Conservation (phyloP, 495 filamentous ascomycete genomes). For the Penicillium paradoxum region DNA sequence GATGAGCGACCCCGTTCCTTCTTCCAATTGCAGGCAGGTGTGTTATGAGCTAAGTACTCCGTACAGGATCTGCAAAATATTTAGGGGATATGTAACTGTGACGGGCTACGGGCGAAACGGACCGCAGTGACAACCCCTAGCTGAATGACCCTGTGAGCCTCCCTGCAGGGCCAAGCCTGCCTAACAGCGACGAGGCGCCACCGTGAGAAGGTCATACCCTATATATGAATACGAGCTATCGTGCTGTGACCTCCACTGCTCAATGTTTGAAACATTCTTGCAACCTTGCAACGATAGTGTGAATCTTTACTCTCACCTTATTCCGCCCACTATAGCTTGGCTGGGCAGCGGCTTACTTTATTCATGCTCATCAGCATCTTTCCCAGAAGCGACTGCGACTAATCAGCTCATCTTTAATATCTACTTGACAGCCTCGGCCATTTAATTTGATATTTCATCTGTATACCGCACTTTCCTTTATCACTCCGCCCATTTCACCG, state of each 20-base stretch:
- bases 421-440: constrained; percentile 24
- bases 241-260: constrained; percentile 28
- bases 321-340: constrained; percentile 21
- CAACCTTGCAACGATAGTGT: constrained; percentile 35
- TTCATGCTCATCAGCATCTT: constrained; percentile 19
- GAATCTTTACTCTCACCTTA: constrained; percentile 33
- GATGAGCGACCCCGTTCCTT: too few species aligned
- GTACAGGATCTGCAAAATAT: too few species aligned
- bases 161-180: constrained; percentile 13
- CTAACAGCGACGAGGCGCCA: constrained; percentile 29
- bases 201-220: constrained; percentile 24
- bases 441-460: constrained; percentile 23
- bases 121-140: not conserved
- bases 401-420: constrained; percentile 24
- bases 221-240: constrained; percentile 17
- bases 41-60: too few species aligned
- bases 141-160: not conserved
- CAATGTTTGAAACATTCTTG: constrained; percentile 23
- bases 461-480: constrained; percentile 28
- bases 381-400: constrained; percentile 13
- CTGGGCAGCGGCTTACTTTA: constrained; percentile 16
- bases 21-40: too few species aligned
- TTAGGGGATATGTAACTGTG: too few species aligned
- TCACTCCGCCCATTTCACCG: constrained; percentile 21
- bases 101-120: not conserved